Percentiles rank a stretch among this genome's conserved stretches.
Conservation (phyloP, 73 alveolate genomes). For the Paramecium sonneborni region DNA sequence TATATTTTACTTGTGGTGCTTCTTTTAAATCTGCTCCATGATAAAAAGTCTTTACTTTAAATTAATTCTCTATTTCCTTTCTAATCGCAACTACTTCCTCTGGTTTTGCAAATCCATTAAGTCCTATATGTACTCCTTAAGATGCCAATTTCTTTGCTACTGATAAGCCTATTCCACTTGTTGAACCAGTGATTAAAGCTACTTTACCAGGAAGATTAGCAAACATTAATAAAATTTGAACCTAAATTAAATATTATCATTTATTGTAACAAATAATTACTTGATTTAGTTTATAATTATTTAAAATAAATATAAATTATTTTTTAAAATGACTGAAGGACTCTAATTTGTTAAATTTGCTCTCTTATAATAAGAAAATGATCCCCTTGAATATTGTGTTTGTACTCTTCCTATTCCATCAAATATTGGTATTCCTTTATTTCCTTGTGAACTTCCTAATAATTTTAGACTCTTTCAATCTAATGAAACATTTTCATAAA, state of each 20-base stretch:
- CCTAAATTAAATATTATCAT: background rate
- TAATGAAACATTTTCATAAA: background rate
- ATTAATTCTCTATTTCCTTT: constrained; percentile 20
- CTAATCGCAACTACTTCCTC: constrained; percentile 35
- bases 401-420: constrained; percentile 39
- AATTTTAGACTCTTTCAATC: constrained; percentile 33
- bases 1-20: background rate
- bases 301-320: background rate
- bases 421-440: constrained; percentile 32
- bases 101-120: constrained; percentile 61
- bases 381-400: constrained; percentile 49
- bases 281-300: background rate
- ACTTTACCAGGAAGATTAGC: constrained; percentile 66
- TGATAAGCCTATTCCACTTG: constrained; percentile 67
- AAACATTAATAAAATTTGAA: background rate
- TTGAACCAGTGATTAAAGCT: constrained; percentile 70
- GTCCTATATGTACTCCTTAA: constrained; percentile 56
- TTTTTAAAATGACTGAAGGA: constrained; percentile 36
- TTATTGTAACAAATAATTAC: background rate
- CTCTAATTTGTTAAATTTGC: constrained; percentile 43
- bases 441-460: constrained; percentile 46
- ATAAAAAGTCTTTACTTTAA: constrained; percentile 46
- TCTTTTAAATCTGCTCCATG: constrained; percentile 54
- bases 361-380: constrained; percentile 16
- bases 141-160: constrained; percentile 56